Conservation (phyloP, 148 eudicot species). For the Dianthus caryophyllus region DNA sequence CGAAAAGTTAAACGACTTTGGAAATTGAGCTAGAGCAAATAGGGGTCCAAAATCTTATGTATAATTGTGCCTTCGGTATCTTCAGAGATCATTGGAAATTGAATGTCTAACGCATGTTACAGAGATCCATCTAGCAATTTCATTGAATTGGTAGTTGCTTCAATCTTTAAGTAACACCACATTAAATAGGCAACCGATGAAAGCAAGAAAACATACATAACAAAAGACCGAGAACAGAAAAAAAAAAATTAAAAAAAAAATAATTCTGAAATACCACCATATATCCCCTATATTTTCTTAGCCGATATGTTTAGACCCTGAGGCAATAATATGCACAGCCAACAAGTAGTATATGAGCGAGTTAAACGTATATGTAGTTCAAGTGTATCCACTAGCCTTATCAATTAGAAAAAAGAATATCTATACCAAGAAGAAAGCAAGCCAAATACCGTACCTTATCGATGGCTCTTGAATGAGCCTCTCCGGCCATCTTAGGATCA, state of each 20-base stretch:
- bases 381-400: neutral
- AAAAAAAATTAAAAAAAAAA: no score
- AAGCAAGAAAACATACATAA: neutral
- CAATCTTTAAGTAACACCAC: neutral
- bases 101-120: neutral
- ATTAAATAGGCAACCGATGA: neutral
- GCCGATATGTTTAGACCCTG: neutral
- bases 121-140: neutral
- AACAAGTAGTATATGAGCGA: neutral
- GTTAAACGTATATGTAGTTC: neutral
- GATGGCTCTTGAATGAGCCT: slow-evolving; percentile 85
- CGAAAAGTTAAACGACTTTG: no score
- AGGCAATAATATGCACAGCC: neutral
- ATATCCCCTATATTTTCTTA: neutral
- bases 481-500: slow-evolving; percentile 98
- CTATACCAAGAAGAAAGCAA: slow-evolving; percentile 10
- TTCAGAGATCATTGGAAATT: neutral
- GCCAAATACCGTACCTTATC: slow-evolving; percentile 48
- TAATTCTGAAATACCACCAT: neutral
- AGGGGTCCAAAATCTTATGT: neutral
- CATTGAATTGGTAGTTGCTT: neutral
- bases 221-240: neutral
- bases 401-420: neutral
- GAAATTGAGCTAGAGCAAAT: neutral
- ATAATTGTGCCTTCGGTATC: neutral